Conservation (phyloP, 1,139 yeast species). For the Wickerhamiella pararugosa region DNA sequence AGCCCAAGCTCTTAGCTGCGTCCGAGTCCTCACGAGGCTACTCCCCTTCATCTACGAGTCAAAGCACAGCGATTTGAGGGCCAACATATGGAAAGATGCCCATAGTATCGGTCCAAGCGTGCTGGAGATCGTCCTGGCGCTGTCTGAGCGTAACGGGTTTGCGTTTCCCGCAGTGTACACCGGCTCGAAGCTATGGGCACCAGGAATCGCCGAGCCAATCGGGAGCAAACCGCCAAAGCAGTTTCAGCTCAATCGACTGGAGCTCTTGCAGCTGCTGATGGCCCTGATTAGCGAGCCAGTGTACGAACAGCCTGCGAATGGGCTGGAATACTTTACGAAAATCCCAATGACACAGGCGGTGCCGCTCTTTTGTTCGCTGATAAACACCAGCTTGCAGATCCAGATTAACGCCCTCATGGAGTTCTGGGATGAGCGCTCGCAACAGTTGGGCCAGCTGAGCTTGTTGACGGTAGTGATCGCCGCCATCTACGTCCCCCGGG, state of each 20-base stretch:
- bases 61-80: neutral
- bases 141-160: constrained; percentile 48
- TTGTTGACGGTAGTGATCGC: constrained; percentile 48
- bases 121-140: constrained; percentile 32
- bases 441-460: constrained; percentile 24
- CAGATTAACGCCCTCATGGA: constrained; percentile 11
- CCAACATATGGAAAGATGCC: constrained; percentile 15
- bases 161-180: constrained; percentile 29
- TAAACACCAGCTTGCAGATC: constrained; percentile 36
- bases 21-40: constrained; percentile 49
- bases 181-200: constrained; percentile 45
- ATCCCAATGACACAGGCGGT: constrained; percentile 28
- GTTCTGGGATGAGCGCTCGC: neutral
- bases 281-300: constrained; percentile 50
- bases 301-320: constrained; percentile 27
- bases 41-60: constrained; percentile 52
- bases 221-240: constrained; percentile 31
- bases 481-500: constrained; percentile 32
- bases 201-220: constrained; percentile 48
- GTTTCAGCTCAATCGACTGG: constrained; percentile 52
- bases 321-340: constrained; percentile 9
- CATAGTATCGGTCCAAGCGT: constrained; percentile 32
- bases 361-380: constrained; percentile 49
- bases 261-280: constrained; percentile 45
- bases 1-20: constrained; percentile 37